These are phyloP conservation scores for Crinitomyces ghanaensis DNA, from an alignment of 805 yeast species.

Conservation along the genomic window DNA sequence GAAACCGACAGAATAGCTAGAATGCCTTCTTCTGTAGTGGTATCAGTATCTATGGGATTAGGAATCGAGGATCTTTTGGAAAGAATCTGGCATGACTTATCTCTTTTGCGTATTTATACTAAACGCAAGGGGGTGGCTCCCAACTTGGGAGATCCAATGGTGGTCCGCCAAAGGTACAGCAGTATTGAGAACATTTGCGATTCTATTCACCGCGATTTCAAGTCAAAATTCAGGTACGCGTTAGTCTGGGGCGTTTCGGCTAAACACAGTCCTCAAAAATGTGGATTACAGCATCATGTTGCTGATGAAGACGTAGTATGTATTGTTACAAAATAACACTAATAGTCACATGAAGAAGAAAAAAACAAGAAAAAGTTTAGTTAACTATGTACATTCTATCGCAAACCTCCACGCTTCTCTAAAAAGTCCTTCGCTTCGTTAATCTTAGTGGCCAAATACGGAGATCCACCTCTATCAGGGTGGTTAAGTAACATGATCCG, in stretches of 20 bases:
- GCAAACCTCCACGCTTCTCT: conserved; percentile 42
- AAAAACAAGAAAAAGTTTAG: background rate
- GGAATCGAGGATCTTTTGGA: conserved; percentile 84
- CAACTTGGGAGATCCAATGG: conserved; percentile 80
- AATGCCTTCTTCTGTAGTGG: conserved; percentile 85
- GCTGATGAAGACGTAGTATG: conserved; percentile 93
- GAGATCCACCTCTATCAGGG: conserved; percentile 84
- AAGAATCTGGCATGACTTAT: conserved; percentile 84
- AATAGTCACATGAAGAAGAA: conserved; percentile 5
- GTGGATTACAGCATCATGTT: conserved; percentile 75
- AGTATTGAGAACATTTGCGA: conserved; percentile 83
- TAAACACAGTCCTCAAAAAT: conserved; percentile 92
- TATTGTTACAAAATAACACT: conserved; percentile 63
- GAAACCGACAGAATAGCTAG: conserved; percentile 89
- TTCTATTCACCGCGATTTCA: conserved; percentile 84
- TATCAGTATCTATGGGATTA: conserved; percentile 80
- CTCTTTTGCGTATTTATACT: conserved; percentile 71
- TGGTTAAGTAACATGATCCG: conserved; percentile 70
- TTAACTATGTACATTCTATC: conserved; percentile 5
- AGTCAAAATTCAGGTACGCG: conserved; percentile 85
- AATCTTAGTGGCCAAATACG: conserved; percentile 70
- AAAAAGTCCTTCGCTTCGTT: conserved; percentile 76
- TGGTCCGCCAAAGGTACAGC: conserved; percentile 63
- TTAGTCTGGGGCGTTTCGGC: conserved; percentile 94
- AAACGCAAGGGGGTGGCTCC: conserved; percentile 74